Percentiles rank a stretch among this genome's conserved stretches.
phyloP scores from a whole-genome alignment of 2,329 filamentous ascomycete genomes.

The Atkinsonella hypoxylon region DNA sequence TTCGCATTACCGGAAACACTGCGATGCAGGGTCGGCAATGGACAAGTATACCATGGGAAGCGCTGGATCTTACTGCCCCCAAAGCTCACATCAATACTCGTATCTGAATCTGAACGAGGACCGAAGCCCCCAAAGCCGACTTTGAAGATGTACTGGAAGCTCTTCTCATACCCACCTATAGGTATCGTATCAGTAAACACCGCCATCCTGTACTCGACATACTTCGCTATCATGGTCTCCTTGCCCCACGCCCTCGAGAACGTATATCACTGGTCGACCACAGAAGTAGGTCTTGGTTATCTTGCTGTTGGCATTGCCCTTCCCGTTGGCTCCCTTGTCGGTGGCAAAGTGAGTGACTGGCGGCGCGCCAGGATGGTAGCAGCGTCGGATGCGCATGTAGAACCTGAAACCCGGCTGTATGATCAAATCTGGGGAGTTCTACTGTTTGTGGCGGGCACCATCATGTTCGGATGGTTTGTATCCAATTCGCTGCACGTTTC shows the following conservation, averaged over 20 bases:
- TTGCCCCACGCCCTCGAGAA: constrained; percentile 18
- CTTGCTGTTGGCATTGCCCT: constrained; percentile 16
- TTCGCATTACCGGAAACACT: constrained; percentile 34
- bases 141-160: constrained; percentile 14
- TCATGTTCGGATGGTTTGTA: constrained; percentile 30
- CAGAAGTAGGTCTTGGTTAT: constrained; percentile 23
- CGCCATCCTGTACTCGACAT: constrained; percentile 21
- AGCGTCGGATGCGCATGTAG: constrained; percentile 11
- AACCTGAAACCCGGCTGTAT: constrained; percentile 25
- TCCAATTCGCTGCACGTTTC: constrained; percentile 16
- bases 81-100: constrained; percentile 13
- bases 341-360: constrained; percentile 27
- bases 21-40: constrained; percentile 31
- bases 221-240: constrained; percentile 20
- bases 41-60: constrained; percentile 14
- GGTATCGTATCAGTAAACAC: constrained; percentile 21
- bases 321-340: constrained; percentile 22
- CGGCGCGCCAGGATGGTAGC: constrained; percentile 14
- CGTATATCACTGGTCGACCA: constrained; percentile 22
- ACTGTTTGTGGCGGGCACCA: constrained; percentile 22
- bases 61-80: constrained; percentile 13
- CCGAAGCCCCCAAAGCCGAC: constrained; percentile 19
- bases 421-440: constrained; percentile 29
- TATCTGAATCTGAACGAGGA: constrained; percentile 13
- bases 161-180: constrained; percentile 21